These are phyloP conservation scores for Paraglomus occultum DNA, from an alignment of 192 early-diverging fungal genomes.

Conservation along the genomic window DNA sequence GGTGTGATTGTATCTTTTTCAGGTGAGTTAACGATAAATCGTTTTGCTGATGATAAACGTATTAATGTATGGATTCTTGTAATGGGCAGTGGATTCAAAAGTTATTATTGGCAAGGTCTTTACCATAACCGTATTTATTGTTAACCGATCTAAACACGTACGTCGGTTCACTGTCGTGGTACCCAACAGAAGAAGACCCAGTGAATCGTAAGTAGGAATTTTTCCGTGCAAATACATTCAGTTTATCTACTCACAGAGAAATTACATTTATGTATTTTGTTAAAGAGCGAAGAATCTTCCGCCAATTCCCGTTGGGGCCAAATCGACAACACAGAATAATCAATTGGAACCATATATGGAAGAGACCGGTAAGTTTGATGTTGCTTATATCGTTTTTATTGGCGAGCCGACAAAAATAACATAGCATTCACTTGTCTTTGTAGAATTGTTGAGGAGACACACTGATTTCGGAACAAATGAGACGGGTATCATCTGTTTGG, in stretches of 20 bases:
- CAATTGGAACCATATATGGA: slow-evolving; percentile 60
- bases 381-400: not conserved
- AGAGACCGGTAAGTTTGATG: slow-evolving; percentile 38
- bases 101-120: slow-evolving; percentile 54
- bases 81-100: slow-evolving; percentile 32
- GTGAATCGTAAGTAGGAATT: slow-evolving; percentile 28
- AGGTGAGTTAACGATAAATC: slow-evolving; percentile 30
- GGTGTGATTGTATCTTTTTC: slow-evolving; percentile 59
- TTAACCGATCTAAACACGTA: slow-evolving; percentile 53
- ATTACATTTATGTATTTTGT: not conserved
- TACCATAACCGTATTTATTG: slow-evolving; percentile 52
- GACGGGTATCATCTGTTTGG: slow-evolving; percentile 57
- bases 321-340: slow-evolving; percentile 32
- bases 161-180: slow-evolving; percentile 53
- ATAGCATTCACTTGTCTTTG: not conserved
- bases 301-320: slow-evolving; percentile 41
- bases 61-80: not conserved
- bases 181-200: slow-evolving; percentile 53
- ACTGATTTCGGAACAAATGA: slow-evolving; percentile 58
- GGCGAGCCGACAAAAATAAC: not conserved
- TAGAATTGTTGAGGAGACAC: slow-evolving; percentile 51
- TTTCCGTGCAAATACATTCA: not conserved
- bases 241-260: not conserved
- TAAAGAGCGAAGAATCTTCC: slow-evolving; percentile 35
- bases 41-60: not conserved